Evolutionary conservation across 768 basidiomycete genomes (phyloP).

Genomic region (Trametes sanguinea): DNA sequence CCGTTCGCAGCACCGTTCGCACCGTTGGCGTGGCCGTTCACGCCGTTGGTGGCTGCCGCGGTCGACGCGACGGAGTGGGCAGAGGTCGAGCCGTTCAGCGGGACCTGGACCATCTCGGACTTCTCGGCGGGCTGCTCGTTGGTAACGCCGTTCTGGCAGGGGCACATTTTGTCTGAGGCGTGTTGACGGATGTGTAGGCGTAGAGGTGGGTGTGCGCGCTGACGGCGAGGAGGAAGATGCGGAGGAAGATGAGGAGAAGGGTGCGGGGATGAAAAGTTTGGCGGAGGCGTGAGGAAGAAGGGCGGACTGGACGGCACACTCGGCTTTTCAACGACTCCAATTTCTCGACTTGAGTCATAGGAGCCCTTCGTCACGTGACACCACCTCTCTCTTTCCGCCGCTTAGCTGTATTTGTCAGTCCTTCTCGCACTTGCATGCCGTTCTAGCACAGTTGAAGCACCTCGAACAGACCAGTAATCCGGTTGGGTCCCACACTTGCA

Average conservation of each 20-base stretch:
- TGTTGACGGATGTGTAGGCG: background rate
- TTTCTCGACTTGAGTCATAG: conserved; percentile 25
- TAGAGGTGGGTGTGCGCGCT: background rate
- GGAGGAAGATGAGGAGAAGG: background rate
- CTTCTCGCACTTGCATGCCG: background rate
- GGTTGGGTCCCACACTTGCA: no score
- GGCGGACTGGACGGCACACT: conserved; percentile 1
- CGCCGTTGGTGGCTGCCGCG: conserved; percentile 30
- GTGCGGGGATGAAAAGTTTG: conserved; percentile 13
- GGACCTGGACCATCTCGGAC: conserved; percentile 73
- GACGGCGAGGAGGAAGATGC: background rate
- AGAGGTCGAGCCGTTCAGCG: conserved; percentile 46
- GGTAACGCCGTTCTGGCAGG: conserved; percentile 52
- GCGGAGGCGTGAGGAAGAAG: background rate
- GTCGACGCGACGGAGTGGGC: conserved; percentile 30
- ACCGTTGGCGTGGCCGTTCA: conserved; percentile 41
- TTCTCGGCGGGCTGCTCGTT: conserved; percentile 41
- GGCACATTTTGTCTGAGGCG: conserved; percentile 54
- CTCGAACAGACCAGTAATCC: no score
- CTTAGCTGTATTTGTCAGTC: conserved; percentile 6
- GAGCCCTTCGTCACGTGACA: conserved; percentile 15
- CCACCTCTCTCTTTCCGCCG: background rate
- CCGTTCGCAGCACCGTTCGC: conserved; percentile 39
- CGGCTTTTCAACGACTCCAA: conserved; percentile 20
- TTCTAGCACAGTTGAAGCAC: no score